Evolutionary conservation across 2,329 filamentous ascomycete genomes (phyloP).

Genomic region (Cercospora janseana): DNA sequence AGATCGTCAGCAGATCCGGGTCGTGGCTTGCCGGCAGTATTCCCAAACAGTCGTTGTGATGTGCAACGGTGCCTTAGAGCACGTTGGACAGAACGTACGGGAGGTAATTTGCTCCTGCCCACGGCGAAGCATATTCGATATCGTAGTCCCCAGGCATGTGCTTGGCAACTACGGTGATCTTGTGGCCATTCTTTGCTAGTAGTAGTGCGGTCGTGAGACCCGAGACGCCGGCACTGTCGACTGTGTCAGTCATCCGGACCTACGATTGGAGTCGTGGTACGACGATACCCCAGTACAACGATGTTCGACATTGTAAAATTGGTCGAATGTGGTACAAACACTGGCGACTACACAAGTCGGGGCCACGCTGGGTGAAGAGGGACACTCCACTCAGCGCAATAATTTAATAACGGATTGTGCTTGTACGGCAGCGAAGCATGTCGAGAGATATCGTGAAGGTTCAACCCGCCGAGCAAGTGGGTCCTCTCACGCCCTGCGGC

Average conservation of each 20-base stretch:
- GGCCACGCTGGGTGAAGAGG: too few relatives aligned
- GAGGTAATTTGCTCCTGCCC: constrained; percentile 78
- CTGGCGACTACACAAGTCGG: too few relatives aligned
- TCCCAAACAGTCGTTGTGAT: too few relatives aligned
- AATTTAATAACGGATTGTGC: too few relatives aligned
- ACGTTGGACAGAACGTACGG: constrained; percentile 43
- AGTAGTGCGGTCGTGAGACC: constrained; percentile 65
- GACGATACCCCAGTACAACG: constrained; percentile 50
- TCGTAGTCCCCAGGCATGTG: constrained; percentile 94
- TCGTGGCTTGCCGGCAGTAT: constrained; percentile 7
- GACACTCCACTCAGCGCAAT: too few relatives aligned
- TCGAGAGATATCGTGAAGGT: too few relatives aligned
- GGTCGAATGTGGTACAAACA: too few relatives aligned
- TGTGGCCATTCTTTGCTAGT: constrained; percentile 58
- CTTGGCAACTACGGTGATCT: constrained; percentile 73
- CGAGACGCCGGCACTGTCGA: constrained; percentile 56
- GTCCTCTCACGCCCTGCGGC: too few relatives aligned
- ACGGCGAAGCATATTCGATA: constrained; percentile 84
- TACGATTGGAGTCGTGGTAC: background rate
- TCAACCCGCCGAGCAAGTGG: too few relatives aligned
- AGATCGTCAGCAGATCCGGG: too few relatives aligned
- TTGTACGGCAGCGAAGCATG: too few relatives aligned
- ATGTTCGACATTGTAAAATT: constrained; percentile 41
- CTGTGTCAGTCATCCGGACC: background rate
- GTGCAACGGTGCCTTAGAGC: background rate